Conservation (phyloP, 2,329 filamentous ascomycete genomes). For the Aspergillus chevalieri region DNA sequence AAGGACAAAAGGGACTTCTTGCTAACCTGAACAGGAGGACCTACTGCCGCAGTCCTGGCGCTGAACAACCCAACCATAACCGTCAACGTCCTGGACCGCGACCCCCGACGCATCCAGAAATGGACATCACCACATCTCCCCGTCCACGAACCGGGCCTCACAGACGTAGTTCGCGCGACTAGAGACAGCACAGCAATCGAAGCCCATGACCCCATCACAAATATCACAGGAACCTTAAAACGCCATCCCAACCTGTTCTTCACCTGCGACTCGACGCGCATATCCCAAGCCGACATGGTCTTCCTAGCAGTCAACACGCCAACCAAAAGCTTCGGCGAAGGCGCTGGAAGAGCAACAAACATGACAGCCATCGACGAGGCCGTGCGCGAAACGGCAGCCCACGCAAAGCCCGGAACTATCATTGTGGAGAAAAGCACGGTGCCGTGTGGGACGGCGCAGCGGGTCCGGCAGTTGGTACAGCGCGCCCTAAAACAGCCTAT, state of each 20-base stretch:
- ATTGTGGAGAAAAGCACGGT: constrained; percentile 80
- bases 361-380: constrained; percentile 67
- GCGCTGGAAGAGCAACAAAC: constrained; percentile 65
- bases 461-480: constrained; percentile 61
- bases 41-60: constrained; percentile 69
- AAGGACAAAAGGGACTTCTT: neutral
- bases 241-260: constrained; percentile 66
- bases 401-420: constrained; percentile 62
- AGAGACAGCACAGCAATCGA: constrained; percentile 29
- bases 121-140: constrained; percentile 71
- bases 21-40: constrained; percentile 51
- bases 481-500: neutral
- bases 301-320: constrained; percentile 75
- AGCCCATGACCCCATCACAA: neutral
- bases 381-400: constrained; percentile 59
- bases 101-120: constrained; percentile 57
- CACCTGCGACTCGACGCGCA: constrained; percentile 59
- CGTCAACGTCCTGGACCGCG: constrained; percentile 69
- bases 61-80: constrained; percentile 64
- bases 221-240: constrained; percentile 29
- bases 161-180: constrained; percentile 56
- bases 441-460: constrained; percentile 66
- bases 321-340: constrained; percentile 64
- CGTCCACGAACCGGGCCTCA: constrained; percentile 68
- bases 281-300: constrained; percentile 64